Evolutionary conservation across 2,329 filamentous ascomycete species (phyloP).

Genomic region (Colletotrichum lupini): DNA sequence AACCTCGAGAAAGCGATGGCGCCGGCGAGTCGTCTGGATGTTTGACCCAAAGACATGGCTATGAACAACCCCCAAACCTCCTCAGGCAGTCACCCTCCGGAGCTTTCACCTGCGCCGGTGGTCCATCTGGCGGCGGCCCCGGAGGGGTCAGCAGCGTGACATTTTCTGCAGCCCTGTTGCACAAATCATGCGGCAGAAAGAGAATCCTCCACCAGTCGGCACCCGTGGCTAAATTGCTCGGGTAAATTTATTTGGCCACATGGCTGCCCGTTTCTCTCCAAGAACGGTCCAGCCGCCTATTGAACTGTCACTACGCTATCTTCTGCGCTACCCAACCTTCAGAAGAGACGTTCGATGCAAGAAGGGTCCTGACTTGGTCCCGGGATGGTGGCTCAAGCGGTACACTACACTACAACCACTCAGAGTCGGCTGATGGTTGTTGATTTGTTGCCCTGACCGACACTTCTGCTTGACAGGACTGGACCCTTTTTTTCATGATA

Average conservation of each 20-base stretch:
- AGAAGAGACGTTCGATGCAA: constrained; percentile 17
- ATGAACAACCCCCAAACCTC: neutral
- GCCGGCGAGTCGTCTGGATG: neutral
- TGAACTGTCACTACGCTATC: constrained; percentile 2
- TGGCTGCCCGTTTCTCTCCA: neutral
- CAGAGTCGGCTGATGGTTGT: neutral
- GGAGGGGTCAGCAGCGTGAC: constrained; percentile 20
- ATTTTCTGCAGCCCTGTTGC: constrained; percentile 33
- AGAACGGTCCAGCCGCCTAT: neutral
- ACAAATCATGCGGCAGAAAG: constrained; percentile 17
- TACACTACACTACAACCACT: neutral
- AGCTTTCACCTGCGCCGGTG: constrained; percentile 17
- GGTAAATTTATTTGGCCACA: constrained; percentile 15
- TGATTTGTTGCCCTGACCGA: neutral
- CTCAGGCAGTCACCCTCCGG: neutral
- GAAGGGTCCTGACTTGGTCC: constrained; percentile 30
- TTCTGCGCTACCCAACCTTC: neutral
- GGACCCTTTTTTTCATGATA: neutral
- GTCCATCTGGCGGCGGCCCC: constrained; percentile 21
- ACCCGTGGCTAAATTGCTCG: constrained; percentile 23
- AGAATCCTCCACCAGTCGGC: constrained; percentile 33
- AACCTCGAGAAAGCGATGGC: neutral
- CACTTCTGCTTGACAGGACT: neutral
- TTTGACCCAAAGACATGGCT: neutral
- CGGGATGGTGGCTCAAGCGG: neutral